These are phyloP conservation scores for Logfia minima DNA, from an alignment of 129 eudicot genomes.

Conservation along the genomic window DNA sequence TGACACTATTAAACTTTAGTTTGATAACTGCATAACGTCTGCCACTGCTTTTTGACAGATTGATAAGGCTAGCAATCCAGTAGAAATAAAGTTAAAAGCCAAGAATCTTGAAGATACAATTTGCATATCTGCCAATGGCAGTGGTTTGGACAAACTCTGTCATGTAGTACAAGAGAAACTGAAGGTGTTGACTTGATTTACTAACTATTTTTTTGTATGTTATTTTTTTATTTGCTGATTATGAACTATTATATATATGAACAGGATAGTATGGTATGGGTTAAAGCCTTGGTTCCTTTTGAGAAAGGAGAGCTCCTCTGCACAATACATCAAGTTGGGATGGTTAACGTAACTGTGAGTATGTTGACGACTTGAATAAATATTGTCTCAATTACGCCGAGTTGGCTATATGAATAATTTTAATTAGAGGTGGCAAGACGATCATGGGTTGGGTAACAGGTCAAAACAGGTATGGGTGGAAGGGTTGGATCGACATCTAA, in stretches of 20 bases:
- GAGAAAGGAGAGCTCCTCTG: constrained; percentile 91
- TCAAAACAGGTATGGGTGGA: too few species aligned
- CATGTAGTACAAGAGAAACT: constrained; percentile 76
- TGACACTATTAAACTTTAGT: not conserved
- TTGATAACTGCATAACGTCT: not conserved
- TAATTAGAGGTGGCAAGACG: not conserved
- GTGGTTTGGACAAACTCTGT: constrained; percentile 79
- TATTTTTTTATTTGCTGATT: not conserved
- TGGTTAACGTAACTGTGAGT: constrained; percentile 89
- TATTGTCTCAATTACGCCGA: not conserved
- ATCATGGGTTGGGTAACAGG: too few species aligned
- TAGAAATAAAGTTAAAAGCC: constrained; percentile 61
- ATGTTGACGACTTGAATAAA: not conserved
- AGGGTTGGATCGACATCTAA: too few species aligned
- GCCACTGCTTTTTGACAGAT: constrained; percentile 48
- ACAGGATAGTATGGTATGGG: constrained; percentile 97
- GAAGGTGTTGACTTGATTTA: constrained; percentile 47
- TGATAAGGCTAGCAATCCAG: constrained; percentile 81
- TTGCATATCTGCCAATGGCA: constrained; percentile 91
- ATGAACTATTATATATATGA: not conserved
- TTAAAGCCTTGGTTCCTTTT: constrained; percentile 90
- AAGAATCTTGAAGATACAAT: constrained; percentile 58
- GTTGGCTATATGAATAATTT: not conserved
- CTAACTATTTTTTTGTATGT: not conserved
- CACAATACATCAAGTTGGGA: constrained; percentile 88